Base-by-base conservation (phyloP, 2,329 filamentous ascomycete genomes). In the Monosporascus sp. region DNA sequence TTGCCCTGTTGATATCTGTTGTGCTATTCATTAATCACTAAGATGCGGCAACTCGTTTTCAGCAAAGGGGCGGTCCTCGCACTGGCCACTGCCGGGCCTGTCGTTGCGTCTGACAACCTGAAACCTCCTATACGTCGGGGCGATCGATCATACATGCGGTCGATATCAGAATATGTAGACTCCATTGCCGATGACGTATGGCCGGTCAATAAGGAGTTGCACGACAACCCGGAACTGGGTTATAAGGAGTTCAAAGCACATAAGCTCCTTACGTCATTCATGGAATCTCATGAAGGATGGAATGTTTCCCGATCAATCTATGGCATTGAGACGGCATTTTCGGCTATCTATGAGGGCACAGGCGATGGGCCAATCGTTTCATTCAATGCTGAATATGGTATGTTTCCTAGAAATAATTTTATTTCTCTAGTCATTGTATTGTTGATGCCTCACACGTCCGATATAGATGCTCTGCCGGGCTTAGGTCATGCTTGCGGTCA, bases 231-330 rank as follows among this genome's bases (percentile, higher is more conserved):
- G 0, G 74, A 77, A 57, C 63, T 76, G 1, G 70, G 68, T 0
- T 76, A 69, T 53, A 65, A 75, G 38, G 74, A 77, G 56, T 62
- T 65, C 45, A 70, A 71, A 18, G 74, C 74, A 0, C 74, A 77
- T 51, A 64, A 70, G 3, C 59, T 70, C 2, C 60, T 77, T 36
- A 73, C 71, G 0, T 60, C 65, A 5, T 76, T 68, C 50, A 60
- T 74, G 54, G 59, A 64, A 47, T 60, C 57, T 11, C 67, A 69
- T 36, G 53, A 63, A 6, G 69, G 65, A 6, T 74, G 73, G 72
- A 62, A 68, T 3, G 72, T 77, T 6, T 72, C 67, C 0, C 57
- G 63, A 4, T 70, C 69, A 0, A 72, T 72, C 0, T 74, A 73
- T 25, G 69, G 66, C 2, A 70, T 77, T 46, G 65, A 67, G 5